Evolutionary conservation across 2,329 filamentous ascomycete genomes (phyloP).

Genomic region (Hypocrella siamensis): DNA sequence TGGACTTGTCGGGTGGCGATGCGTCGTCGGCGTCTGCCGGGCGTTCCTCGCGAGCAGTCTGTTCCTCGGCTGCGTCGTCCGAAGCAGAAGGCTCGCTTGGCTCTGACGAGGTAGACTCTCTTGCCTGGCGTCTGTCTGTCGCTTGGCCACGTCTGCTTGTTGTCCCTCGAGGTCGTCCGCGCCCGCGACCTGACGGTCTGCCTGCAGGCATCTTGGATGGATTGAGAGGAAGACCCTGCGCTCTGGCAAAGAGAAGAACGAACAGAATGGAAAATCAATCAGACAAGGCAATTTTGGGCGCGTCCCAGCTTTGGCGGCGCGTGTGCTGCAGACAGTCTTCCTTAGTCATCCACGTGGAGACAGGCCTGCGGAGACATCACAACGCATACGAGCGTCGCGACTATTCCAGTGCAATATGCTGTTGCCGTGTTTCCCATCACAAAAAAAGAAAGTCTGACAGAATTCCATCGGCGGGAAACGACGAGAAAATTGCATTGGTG

Average conservation of each 20-base stretch:
- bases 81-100: constrained; percentile 20
- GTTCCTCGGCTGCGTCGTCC: constrained; percentile 14
- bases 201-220: constrained; percentile 21
- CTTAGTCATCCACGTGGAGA: constrained; percentile 4
- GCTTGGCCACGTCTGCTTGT: constrained; percentile 9
- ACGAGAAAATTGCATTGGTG: constrained; percentile 30
- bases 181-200: constrained; percentile 9
- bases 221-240: not conserved
- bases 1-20: constrained; percentile 26
- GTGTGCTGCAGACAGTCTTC: too few relatives aligned
- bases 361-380: too few relatives aligned
- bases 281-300: too few relatives aligned
- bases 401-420: too few relatives aligned
- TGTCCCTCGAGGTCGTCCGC: constrained; percentile 18
- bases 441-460: too few relatives aligned
- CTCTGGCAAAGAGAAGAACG: too few relatives aligned
- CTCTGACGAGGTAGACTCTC: constrained; percentile 10
- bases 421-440: not conserved
- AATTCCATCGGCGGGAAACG: too few relatives aligned
- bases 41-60: constrained; percentile 3
- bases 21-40: constrained; percentile 15
- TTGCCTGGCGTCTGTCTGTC: constrained; percentile 7
- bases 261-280: too few relatives aligned
- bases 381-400: too few relatives aligned
- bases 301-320: too few relatives aligned